Evolutionary conservation across 2,329 filamentous ascomycete species (phyloP), one percentile per base, ranked within the genome.

Genomic region (Mollisiaceae sp.): DNA sequence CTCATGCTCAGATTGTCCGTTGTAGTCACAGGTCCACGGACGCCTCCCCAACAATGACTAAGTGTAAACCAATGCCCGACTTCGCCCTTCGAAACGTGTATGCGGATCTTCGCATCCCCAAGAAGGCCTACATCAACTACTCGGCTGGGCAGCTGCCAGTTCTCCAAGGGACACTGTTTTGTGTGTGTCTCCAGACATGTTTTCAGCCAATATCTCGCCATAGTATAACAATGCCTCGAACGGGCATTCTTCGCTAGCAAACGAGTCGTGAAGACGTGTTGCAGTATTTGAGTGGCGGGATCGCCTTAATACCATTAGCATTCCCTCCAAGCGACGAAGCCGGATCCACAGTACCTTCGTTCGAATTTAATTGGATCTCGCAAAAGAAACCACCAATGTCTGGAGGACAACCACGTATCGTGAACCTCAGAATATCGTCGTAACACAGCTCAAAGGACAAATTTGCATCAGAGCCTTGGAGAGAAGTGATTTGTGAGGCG

Each of bases 41-140:
- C 20, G 15, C 36, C 20, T 27, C 36, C 54, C 54, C 54, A 57
- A 8, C 54, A 39, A 57, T 57, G 54, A 39, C 54, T 57, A 1
- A 57, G 54, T 38, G 32, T 18, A 2, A 57, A 11, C 18, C 36
- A 57, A 20, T 39, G 54, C 6, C 32, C 54, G 18, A 15, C 2
- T 18, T 52, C 47, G 2, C 24, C 22, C 2, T 18, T 52, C 9
- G 47, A 52, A 12, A 32, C 14, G 14, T 52, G 47, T 9, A 52
- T 6, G 14, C 18, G 11, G 8, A 52, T 15, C 8, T 14, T 11
- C 14, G 22, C 47, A 32, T 52, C 47, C 22, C 20, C 22, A 22
- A 27, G 9, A 11, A 14, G 5, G 11, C 47, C 47, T 15, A 52
- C 47, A 52, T 52, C 47, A 5, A 52, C 12, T 12, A 52, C 11